Evolutionary conservation across 257 asterid species (phyloP).

Genomic region (Solanum pennellii): DNA sequence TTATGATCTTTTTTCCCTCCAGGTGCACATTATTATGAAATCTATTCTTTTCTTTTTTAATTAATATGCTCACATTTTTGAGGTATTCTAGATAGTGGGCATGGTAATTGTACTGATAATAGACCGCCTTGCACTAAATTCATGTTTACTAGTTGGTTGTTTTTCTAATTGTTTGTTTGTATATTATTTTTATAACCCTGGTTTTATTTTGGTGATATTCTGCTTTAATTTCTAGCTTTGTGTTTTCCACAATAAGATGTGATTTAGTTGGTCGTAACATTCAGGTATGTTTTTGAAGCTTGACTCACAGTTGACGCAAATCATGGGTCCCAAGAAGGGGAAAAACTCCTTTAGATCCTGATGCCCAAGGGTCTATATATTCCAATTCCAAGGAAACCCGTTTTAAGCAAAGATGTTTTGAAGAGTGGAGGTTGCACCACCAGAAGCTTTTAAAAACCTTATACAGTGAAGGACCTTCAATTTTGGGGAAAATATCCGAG

Average conservation of each 20-base stretch:
- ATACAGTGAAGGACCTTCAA: too few relatives aligned
- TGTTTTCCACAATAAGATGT: background rate
- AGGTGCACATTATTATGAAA: too few relatives aligned
- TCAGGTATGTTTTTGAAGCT: slow-evolving; percentile 88
- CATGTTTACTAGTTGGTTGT: background rate
- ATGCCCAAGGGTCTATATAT: slow-evolving; percentile 76
- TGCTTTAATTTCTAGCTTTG: background rate
- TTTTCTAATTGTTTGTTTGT: background rate
- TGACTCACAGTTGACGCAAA: slow-evolving; percentile 96
- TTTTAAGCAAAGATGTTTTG: slow-evolving; percentile 82
- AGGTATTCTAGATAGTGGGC: background rate
- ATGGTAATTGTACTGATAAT: background rate
- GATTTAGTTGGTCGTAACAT: slow-evolving; percentile 21
- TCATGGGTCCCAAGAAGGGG: slow-evolving; percentile 97
- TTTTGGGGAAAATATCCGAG: too few relatives aligned
- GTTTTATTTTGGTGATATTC: background rate
- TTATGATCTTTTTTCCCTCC: too few relatives aligned
- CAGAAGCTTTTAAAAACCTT: too few relatives aligned
- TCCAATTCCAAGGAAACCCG: slow-evolving; percentile 89
- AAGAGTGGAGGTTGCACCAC: too few relatives aligned
- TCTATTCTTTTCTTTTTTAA: background rate
- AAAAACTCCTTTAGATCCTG: slow-evolving; percentile 94
- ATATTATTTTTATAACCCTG: background rate
- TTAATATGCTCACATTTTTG: background rate
- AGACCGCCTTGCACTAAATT: background rate